These are phyloP conservation scores for Cyclotella sp. DNA, from an alignment of 108 stramenopile genomes.

Conservation along the genomic window DNA sequence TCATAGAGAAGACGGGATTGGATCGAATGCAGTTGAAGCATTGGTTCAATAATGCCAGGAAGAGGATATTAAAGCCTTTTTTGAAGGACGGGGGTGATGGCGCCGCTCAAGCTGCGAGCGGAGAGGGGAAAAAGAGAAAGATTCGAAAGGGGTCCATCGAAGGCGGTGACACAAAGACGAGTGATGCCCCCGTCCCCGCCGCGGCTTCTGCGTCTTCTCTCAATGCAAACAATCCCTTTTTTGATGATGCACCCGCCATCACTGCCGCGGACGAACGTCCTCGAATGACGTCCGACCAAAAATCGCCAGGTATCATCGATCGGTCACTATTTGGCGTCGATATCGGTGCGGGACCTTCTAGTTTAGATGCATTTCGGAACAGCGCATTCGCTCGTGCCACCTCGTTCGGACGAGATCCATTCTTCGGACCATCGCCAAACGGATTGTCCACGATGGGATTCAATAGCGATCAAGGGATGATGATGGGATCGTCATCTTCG, in stretches of 20 bases:
- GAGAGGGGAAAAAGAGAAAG: slow-evolving; percentile 14
- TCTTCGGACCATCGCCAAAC: not conserved
- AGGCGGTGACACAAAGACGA: not conserved
- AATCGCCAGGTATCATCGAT: too few species aligned
- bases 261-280: not conserved
- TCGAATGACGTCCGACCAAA: not conserved
- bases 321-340: not conserved
- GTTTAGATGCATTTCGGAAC: not conserved
- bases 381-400: not conserved
- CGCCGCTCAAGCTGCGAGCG: not conserved
- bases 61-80: slow-evolving; percentile 47
- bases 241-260: not conserved
- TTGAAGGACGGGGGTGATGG: slow-evolving; percentile 12
- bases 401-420: not conserved
- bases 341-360: not conserved
- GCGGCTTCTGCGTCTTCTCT: not conserved
- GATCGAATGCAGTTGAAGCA: slow-evolving; percentile 45
- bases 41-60: slow-evolving; percentile 54
- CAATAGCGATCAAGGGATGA: not conserved
- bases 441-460: not conserved
- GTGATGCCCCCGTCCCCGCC: not conserved
- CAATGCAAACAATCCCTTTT: not conserved
- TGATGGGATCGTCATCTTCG: slow-evolving; percentile 1
- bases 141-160: slow-evolving; percentile 3
- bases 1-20: slow-evolving; percentile 35